Base-by-base conservation (phyloP, 1,284 basidiomycete genomes). In the Quambalaria eucalypti region DNA sequence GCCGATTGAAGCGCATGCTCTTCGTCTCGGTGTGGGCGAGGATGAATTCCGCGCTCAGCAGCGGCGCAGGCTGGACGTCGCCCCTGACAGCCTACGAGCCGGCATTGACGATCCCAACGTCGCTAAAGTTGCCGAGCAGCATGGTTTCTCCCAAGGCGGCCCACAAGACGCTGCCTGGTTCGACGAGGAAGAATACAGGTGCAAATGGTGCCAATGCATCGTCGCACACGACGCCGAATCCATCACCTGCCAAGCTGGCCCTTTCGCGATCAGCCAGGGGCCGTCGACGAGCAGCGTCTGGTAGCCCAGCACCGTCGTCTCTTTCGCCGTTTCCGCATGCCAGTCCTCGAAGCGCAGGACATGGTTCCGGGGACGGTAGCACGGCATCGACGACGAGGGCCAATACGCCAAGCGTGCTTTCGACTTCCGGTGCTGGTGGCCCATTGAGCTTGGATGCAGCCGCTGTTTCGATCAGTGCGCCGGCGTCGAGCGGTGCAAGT, bases 11-110 rank as follows among this genome's bases (percentile, higher is more conserved):
- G 79, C 84, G 93, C 21, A 85, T 98, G 67, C 77, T 98, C 50
- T 97, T 95, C 77, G 83, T 96, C 57, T 88, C 89, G 0, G 85
- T 90, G 6, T 96, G 90, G 89, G 88, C 90, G n/a, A 46, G 42
- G 42, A 21, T 46, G 21, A 46, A 47, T 28, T 40, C 54, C 52
- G 19, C 48, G 38, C 10, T 28, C 8, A 30, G 9, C 29, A 28
- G 21, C 25, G 33, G 26, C 19, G 52, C 52, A 10, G 12, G 26
- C 25, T 29, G 36, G 44, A 23, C 54, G 10, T 56, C 39, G 23
- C 31, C 36, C 33, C 50, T 54, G 19, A 38, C 51, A 23, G 28
- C 51, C 16, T 33, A 14, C 2, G 31, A 48, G 14, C 57, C 38
- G 4, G 28, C 42, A 12, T 42, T 39, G 25, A 19, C 54, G 10